These are phyloP conservation scores for Bryoglossum gracile DNA, from an alignment of 495 filamentous ascomycete genomes.

Conservation along the genomic window DNA sequence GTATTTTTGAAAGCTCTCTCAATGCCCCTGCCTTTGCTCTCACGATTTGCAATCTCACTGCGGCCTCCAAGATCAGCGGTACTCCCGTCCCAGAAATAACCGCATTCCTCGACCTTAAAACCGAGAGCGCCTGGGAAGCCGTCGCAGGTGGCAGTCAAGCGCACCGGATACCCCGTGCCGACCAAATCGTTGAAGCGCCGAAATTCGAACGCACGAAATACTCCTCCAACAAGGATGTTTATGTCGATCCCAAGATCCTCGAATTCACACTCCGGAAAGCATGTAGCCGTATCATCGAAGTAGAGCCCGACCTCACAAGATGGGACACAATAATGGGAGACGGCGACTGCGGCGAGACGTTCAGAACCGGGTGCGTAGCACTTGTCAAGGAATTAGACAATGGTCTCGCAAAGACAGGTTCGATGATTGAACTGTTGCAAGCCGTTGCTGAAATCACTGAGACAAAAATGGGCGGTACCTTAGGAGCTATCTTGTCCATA, in stretches of 20 bases:
- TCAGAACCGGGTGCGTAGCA: constrained; percentile 23
- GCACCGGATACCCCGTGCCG: too few relatives aligned
- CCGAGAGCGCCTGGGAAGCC: neutral
- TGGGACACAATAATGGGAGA: constrained; percentile 59
- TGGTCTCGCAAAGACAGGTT: neutral
- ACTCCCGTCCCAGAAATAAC: neutral
- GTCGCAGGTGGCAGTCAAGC: too few relatives aligned
- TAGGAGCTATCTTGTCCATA: neutral
- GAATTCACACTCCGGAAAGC: neutral
- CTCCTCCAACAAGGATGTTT: neutral
- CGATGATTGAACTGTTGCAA: neutral
- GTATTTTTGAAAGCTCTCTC: neutral
- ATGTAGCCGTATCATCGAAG: constrained; percentile 7
- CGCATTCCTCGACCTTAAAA: neutral
- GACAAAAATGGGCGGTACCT: neutral
- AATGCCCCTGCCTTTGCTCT: neutral
- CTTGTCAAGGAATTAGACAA: neutral
- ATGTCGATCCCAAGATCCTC: neutral
- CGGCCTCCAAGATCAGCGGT: neutral
- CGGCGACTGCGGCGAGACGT: constrained; percentile 56
- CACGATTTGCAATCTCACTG: neutral
- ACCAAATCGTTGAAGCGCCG: too few relatives aligned
- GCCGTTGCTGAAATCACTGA: neutral
- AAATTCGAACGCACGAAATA: neutral
- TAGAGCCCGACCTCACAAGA: constrained; percentile 50